These are phyloP conservation scores for Tubosaeta sp. DNA, from an alignment of 768 basidiomycete genomes.

Conservation along the genomic window DNA sequence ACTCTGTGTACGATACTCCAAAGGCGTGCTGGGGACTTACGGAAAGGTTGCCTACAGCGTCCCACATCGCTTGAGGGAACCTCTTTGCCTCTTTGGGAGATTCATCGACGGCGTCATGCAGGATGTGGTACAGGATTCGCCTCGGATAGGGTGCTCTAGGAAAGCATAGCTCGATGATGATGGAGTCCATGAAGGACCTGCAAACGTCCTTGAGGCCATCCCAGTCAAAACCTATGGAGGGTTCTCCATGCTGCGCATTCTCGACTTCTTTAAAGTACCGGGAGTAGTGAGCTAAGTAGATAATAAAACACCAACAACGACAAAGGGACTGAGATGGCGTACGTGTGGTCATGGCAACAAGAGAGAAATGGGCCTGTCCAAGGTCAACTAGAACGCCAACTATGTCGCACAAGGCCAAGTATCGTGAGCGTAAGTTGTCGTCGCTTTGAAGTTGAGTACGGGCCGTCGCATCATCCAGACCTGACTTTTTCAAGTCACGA, in stretches of 20 bases:
- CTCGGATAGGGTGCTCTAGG: slow-evolving; percentile 66
- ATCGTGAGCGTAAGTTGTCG: slow-evolving; percentile 48
- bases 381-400: slow-evolving; percentile 56
- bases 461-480: slow-evolving; percentile 49
- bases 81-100: slow-evolving; percentile 68
- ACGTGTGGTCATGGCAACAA: slow-evolving; percentile 70
- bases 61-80: slow-evolving; percentile 77
- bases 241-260: slow-evolving; percentile 37
- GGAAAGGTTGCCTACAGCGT: slow-evolving; percentile 77
- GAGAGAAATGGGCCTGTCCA: slow-evolving; percentile 60
- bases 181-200: slow-evolving; percentile 77
- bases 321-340: slow-evolving; percentile 24
- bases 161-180: slow-evolving; percentile 78
- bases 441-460: slow-evolving; percentile 53
- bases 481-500: slow-evolving; percentile 49
- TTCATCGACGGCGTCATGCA: slow-evolving; percentile 70
- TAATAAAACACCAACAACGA: slow-evolving; percentile 1
- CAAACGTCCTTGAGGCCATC: slow-evolving; percentile 55
- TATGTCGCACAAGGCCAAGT: slow-evolving; percentile 62
- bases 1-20: not conserved
- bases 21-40: slow-evolving; percentile 48
- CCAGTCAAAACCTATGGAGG: slow-evolving; percentile 65
- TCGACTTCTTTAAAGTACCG: slow-evolving; percentile 57
- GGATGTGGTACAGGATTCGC: slow-evolving; percentile 58
- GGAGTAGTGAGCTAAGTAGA: slow-evolving; percentile 58